phyloP scores from a whole-genome alignment of 768 basidiomycete species.

The Tulasnella sp. region DNA sequence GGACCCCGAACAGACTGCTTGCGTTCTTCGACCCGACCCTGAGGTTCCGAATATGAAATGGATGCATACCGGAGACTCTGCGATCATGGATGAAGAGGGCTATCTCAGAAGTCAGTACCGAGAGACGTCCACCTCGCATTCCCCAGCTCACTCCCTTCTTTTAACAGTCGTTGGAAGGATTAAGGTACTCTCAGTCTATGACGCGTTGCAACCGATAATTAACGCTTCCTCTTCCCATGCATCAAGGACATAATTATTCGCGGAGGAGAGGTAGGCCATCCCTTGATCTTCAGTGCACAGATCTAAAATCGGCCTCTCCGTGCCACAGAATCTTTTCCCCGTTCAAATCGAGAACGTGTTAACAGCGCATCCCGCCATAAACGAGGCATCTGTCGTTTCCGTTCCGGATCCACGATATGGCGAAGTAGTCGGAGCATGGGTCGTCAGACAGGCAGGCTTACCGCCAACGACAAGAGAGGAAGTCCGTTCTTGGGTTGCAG shows the following conservation, averaged over 20 bases:
- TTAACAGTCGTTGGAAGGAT: conserved; percentile 72
- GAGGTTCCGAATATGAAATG: conserved; percentile 49
- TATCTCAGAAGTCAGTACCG: conserved; percentile 65
- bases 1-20: conserved; percentile 66
- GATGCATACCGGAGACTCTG: conserved; percentile 87
- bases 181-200: conserved; percentile 53
- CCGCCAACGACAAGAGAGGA: conserved; percentile 52
- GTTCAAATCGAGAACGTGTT: conserved; percentile 82
- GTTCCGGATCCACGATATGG: conserved; percentile 71
- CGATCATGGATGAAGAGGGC: conserved; percentile 78
- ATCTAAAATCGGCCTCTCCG: neutral
- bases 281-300: neutral
- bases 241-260: conserved; percentile 84
- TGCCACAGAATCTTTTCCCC: conserved; percentile 72
- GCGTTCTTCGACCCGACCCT: conserved; percentile 54
- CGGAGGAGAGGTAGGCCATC: conserved; percentile 67
- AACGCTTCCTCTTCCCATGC: conserved; percentile 3
- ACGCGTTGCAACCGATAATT: neutral
- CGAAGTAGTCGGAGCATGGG: conserved; percentile 82
- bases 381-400: conserved; percentile 73
- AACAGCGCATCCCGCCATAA: conserved; percentile 57
- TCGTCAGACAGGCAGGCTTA: conserved; percentile 53
- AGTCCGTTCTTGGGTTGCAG: conserved; percentile 57
- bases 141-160: neutral
- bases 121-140: neutral